Percentiles rank a stretch among this genome's conserved stretches.
Evolutionary conservation across 257 asterid species (phyloP).

Genomic region (Solanum microdontum): DNA sequence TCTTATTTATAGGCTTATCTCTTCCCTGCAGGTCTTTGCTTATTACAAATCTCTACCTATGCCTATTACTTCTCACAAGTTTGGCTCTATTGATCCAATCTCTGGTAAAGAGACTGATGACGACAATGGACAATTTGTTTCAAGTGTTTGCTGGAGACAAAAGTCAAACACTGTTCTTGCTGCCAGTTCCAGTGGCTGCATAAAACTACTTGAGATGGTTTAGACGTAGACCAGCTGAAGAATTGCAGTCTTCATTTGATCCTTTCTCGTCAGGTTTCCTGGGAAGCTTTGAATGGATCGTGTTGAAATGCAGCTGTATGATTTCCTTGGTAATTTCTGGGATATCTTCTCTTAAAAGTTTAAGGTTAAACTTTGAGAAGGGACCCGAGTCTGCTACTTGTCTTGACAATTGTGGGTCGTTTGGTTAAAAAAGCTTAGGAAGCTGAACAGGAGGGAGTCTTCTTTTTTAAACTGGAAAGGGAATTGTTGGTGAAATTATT

Average conservation of each 20-base stretch:
- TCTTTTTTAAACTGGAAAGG: background rate
- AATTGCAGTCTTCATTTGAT: background rate
- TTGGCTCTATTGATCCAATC: constrained; percentile 75
- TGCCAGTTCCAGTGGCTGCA: constrained; percentile 78
- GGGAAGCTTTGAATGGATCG: background rate
- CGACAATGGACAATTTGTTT: constrained; percentile 77
- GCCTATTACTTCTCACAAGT: constrained; percentile 78
- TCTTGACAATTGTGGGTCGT: background rate
- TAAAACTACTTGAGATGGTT: constrained; percentile 66
- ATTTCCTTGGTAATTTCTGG: background rate
- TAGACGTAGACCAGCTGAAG: constrained; percentile 15
- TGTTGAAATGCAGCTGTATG: background rate
- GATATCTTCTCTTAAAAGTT: background rate
- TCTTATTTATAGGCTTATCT: background rate
- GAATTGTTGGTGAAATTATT: background rate
- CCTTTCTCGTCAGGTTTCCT: background rate
- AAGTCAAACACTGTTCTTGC: constrained; percentile 71
- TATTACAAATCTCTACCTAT: constrained; percentile 70
- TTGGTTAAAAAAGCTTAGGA: background rate
- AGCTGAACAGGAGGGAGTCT: background rate
- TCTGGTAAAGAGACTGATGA: constrained; percentile 74
- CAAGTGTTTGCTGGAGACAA: constrained; percentile 88
- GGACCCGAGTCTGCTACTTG: background rate
- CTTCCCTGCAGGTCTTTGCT: constrained; percentile 47
- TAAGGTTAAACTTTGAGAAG: background rate